Percentiles rank a stretch among this genome's conserved stretches.
These are phyloP conservation scores for Cynanchum wilfordii DNA, from an alignment of 257 asterid species.

Conservation along the genomic window DNA sequence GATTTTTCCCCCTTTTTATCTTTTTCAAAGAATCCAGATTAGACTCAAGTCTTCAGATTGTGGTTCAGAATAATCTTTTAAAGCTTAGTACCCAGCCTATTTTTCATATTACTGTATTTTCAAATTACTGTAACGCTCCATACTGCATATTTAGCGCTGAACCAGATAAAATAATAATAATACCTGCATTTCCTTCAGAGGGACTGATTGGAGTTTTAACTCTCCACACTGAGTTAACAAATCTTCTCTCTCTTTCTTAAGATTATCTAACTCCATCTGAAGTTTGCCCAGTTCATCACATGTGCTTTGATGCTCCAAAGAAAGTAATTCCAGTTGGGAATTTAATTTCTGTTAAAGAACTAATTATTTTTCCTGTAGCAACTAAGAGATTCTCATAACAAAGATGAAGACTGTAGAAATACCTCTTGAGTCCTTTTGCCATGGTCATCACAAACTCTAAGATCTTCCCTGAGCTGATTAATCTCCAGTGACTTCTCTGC, in stretches of 20 bases:
- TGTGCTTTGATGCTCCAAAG: constrained; percentile 22
- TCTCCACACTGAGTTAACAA: constrained; percentile 34
- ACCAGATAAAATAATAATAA: constrained; percentile 23
- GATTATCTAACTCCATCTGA: constrained; percentile 42
- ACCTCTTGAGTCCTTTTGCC: constrained; percentile 45
- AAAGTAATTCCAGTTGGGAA: constrained; percentile 26
- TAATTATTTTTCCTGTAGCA: constrained; percentile 8
- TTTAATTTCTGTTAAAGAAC: constrained; percentile 24
- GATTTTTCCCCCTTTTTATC: no score
- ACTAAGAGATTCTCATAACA: constrained; percentile 5
- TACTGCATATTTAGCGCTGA: constrained; percentile 9
- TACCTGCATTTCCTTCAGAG: constrained; percentile 42
- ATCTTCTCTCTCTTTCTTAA: constrained; percentile 44
- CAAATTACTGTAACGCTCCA: not conserved
- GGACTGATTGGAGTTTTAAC: constrained; percentile 27
- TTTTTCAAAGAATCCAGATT: not conserved
- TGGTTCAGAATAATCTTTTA: not conserved
- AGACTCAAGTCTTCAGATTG: not conserved
- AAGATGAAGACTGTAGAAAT: constrained; percentile 10
- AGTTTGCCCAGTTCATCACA: constrained; percentile 40
- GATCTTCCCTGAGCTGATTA: constrained; percentile 38
- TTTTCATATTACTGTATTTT: not conserved
- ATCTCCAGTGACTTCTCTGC: constrained; percentile 36
- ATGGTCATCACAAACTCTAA: constrained; percentile 35
- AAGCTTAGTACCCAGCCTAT: not conserved